These are phyloP conservation scores for Raddia guianensis DNA, from an alignment of 176 grass and related monocot genomes.

Conservation along the genomic window DNA sequence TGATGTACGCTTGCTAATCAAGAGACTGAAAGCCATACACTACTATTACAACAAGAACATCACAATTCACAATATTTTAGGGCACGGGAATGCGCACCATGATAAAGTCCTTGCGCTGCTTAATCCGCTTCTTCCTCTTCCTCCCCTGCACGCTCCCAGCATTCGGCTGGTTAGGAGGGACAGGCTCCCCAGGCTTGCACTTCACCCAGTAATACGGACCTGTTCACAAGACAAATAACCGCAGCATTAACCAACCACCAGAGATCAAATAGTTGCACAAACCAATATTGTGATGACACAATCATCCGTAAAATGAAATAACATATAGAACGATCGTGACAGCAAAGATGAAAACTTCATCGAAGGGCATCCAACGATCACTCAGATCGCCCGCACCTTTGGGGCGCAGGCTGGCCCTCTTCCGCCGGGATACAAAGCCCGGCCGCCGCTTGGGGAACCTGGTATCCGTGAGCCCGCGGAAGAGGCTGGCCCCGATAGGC, in stretches of 20 bases:
- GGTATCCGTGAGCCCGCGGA: constrained; percentile 58
- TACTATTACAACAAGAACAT: neutral
- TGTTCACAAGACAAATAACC: neutral
- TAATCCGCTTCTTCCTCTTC: constrained; percentile 64
- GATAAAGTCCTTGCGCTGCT: constrained; percentile 60
- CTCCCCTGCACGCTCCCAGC: constrained; percentile 54
- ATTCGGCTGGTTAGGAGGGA: constrained; percentile 52
- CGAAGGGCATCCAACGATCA: neutral
- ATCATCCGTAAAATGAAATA: neutral
- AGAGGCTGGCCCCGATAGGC: constrained; percentile 45
- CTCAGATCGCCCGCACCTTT: constrained; percentile 45
- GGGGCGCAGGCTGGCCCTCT: constrained; percentile 77
- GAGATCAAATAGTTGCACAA: neutral
- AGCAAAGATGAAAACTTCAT: neutral
- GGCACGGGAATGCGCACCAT: constrained; percentile 34
- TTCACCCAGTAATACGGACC: constrained; percentile 56
- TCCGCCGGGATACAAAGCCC: constrained; percentile 62
- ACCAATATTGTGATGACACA: neutral
- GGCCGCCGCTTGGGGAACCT: constrained; percentile 78
- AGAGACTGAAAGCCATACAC: neutral
- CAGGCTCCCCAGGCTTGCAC: constrained; percentile 50
- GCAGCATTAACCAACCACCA: neutral
- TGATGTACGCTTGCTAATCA: neutral
- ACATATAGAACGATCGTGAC: neutral
- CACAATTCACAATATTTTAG: neutral